Evolutionary conservation across 129 eudicot genomes (phyloP), one percentile per base, ranked within the genome.

Genomic region (Flaveria trinervia): DNA sequence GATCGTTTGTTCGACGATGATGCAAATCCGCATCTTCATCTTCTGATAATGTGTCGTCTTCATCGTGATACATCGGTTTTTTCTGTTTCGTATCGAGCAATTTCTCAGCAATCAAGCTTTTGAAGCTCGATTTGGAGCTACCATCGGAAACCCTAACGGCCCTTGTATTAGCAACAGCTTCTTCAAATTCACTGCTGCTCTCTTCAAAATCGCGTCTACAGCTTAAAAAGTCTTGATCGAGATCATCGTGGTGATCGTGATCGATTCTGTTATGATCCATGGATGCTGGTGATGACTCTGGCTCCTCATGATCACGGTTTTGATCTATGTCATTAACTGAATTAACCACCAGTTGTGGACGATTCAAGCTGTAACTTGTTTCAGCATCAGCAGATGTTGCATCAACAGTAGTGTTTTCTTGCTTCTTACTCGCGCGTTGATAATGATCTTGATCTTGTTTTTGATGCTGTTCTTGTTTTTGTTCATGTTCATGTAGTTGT

Each of bases 91-190:
- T 54, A 61, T 62, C 83, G 22, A 67, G 73, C 23, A 75, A 65
- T 17, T 70, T 82, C 72, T 85, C 92, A 16, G 75, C 82, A 18
- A 80, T 78, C 13, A 73, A 46, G 64, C 80, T 82, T 59, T 72
- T 72, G 15, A 49, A 72, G 41, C 60, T 60, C 46, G 69, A 64
- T 13, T 15, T 64, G 5, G 71, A 70, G 57, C 73, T 82, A n/a
- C 65, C 56, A 36, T 64, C 73, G 14, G 57, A 56, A 23, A 70
- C 79, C 72, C 85, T 79, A 70, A 72, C 70, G 4, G 68, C 73
- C 23, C 81, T 76, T 48, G 43, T 66, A 18, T 44, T 81, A 76
- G 68, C 51, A 14, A 12, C 28, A 26, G 67, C 46, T 43, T 70
- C 72, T n/a, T 22, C 60, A 3, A 78, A 30, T 41, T 85, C 80